Evolutionary conservation across 164 flowering plant genomes (phyloP).

Genomic region (Dillenia suffruticosa): DNA sequence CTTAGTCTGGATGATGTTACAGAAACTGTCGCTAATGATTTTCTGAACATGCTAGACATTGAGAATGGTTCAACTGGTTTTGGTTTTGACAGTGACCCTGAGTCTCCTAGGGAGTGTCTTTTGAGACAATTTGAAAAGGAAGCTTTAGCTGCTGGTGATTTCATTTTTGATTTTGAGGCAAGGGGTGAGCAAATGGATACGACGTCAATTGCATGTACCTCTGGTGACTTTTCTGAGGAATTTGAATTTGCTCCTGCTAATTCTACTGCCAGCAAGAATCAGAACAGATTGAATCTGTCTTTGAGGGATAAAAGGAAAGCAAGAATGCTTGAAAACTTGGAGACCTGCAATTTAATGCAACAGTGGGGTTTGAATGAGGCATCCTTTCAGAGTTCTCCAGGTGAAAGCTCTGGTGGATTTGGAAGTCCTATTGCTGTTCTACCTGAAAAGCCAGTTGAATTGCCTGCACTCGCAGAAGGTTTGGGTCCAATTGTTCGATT

Average conservation of each 20-base stretch:
- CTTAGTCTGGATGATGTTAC: slow-evolving; percentile 41
- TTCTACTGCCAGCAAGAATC: slow-evolving; percentile 38
- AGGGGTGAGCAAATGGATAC: slow-evolving; percentile 21
- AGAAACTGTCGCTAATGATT: slow-evolving; percentile 49
- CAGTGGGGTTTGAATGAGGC: slow-evolving; percentile 92
- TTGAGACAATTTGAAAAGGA: slow-evolving; percentile 89
- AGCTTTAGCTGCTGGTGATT: slow-evolving; percentile 41
- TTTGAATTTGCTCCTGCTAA: slow-evolving; percentile 35
- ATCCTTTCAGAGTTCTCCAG: slow-evolving; percentile 65
- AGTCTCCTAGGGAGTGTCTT: slow-evolving; percentile 87
- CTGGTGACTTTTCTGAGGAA: slow-evolving; percentile 29
- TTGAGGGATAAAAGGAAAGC: slow-evolving; percentile 46
- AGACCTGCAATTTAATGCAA: slow-evolving; percentile 80
- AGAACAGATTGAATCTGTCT: slow-evolving; percentile 26
- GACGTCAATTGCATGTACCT: slow-evolving; percentile 23
- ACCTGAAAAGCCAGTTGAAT: slow-evolving; percentile 46
- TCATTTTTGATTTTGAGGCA: slow-evolving; percentile 45
- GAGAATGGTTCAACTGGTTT: slow-evolving; percentile 17
- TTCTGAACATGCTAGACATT: slow-evolving; percentile 42
- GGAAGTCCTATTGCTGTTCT: slow-evolving; percentile 67
- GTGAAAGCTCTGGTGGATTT: slow-evolving; percentile 45
- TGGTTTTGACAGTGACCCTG: slow-evolving; percentile 59
- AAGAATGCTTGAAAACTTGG: slow-evolving; percentile 66
- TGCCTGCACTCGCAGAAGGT: slow-evolving; percentile 87
- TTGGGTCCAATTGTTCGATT: slow-evolving; percentile 78